Base-by-base conservation (phyloP, 805 yeast genomes). In the Metschnikowia drakensbergensis region DNA sequence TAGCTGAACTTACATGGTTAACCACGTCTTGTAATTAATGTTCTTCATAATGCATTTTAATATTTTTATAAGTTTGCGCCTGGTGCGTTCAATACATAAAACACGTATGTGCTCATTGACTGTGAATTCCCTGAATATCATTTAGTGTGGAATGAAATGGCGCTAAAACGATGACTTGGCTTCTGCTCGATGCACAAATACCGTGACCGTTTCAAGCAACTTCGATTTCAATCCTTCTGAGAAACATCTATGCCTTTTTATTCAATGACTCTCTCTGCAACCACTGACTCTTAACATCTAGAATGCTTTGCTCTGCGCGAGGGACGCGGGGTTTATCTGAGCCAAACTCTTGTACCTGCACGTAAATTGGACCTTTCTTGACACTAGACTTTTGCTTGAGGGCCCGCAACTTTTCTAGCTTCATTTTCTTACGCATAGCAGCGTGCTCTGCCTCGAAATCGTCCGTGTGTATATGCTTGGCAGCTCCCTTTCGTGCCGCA, bases 361-460 rank as follows among this genome's bases (percentile, higher is more conserved):
- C 76, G 50, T 64, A 61, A 5, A 72, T 72, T 6, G 75, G 74
- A 0, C 76, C 77, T 54, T 66, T 70, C 48, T 63, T 66, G 27
- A 71, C 53, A 1, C 65, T 55, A 10, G 51, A 49, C 13, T 59
- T 62, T 17, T 54, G 53, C 50, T 61, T 63, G 37, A 68, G 53
- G 37, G 57, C 55, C 25, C 59, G 54, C 51, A 71, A 61, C 51
- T 68, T 69, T 46, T 68, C 69, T 41, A 68, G 59, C 52, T 69
- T 71, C 45, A 62, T 52, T 41, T 38, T 49, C 37, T 68, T 69
- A 40, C 65, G 62, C 37, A 55, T 52, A 26, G 62, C 58, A 25
- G 66, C 64, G 33, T 58, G 60, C 42, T 64, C 65, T 26, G 60
- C 63, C 37, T 68, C 73, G 44, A 66, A 59, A 42, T 69, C 75